These are phyloP conservation scores for Wickerhamiella kazuoi DNA, from an alignment of 805 yeast genomes.

Conservation along the genomic window DNA sequence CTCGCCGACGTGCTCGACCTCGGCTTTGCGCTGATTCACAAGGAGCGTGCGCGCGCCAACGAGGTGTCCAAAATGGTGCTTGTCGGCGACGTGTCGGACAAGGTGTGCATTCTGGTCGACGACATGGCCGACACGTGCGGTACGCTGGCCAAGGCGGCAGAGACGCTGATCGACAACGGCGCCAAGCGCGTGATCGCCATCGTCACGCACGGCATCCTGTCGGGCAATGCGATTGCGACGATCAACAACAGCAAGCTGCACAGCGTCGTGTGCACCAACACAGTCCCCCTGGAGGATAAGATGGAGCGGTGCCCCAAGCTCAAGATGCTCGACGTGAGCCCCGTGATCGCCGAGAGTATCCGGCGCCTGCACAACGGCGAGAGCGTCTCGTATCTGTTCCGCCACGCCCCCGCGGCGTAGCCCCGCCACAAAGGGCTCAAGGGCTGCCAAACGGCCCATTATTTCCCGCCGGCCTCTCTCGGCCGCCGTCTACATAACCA, in stretches of 20 bases:
- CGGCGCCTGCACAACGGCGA: conserved; percentile 94
- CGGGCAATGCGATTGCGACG: conserved; percentile 64
- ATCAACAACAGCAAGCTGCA: conserved; percentile 50
- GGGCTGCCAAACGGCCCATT: too few relatives aligned
- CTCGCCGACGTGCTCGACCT: conserved; percentile 83
- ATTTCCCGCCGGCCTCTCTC: neutral
- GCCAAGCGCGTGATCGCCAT: conserved; percentile 81
- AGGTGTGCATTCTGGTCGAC: conserved; percentile 73
- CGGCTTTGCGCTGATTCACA: conserved; percentile 88
- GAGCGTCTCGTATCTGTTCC: conserved; percentile 73
- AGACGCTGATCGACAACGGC: conserved; percentile 58
- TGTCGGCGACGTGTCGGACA: conserved; percentile 81
- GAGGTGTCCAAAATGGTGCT: conserved; percentile 90
- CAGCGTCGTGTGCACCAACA: conserved; percentile 76
- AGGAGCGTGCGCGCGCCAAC: conserved; percentile 87
- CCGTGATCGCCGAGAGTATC: conserved; percentile 82
- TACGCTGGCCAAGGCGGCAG: conserved; percentile 87
- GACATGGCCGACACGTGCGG: conserved; percentile 99
- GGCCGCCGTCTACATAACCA: too few relatives aligned
- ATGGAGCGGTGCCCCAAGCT: conserved; percentile 44
- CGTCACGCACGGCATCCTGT: conserved; percentile 88
- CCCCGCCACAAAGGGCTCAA: too few relatives aligned
- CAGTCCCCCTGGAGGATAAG: conserved; percentile 66
- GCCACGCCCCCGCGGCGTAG: conserved; percentile 24
- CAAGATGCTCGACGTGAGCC: conserved; percentile 68